A percentile compares a stretch with the other conserved stretches of the same genome.
Conservation (phyloP, 2,329 filamentous ascomycete genomes). For the Zelopaecilomyces penicillatus region DNA sequence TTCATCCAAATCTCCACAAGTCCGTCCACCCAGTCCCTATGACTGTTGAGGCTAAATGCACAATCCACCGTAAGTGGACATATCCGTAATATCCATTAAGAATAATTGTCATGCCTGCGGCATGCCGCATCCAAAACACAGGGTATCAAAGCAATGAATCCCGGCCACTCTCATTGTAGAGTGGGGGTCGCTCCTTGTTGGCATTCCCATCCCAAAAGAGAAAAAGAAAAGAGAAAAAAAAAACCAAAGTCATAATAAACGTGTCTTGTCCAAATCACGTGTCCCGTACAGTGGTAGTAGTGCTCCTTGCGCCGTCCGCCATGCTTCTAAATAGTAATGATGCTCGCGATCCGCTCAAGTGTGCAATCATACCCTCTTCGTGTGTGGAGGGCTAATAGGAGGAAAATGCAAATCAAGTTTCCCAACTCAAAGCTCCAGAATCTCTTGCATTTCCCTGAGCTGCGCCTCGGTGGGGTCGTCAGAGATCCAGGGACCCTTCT, state of each 20-base stretch:
- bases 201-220: slow-evolving; percentile 9
- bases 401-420: background rate
- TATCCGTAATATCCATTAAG: too few relatives aligned
- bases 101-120: background rate
- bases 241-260: background rate
- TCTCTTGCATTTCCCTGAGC: slow-evolving; percentile 50
- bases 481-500: slow-evolving; percentile 77
- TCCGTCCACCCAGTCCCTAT: too few relatives aligned
- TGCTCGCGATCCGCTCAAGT: background rate
- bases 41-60: too few relatives aligned
- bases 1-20: too few relatives aligned
- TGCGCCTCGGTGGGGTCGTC: slow-evolving; percentile 60
- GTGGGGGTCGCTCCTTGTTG: slow-evolving; percentile 1
- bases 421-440: slow-evolving; percentile 23
- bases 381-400: background rate
- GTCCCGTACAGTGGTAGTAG: slow-evolving; percentile 14
- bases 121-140: slow-evolving; percentile 10
- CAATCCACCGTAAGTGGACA: too few relatives aligned
- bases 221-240: background rate
- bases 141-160: slow-evolving; percentile 15
- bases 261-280: background rate
- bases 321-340: slow-evolving; percentile 14
- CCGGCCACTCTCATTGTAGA: slow-evolving; percentile 3
- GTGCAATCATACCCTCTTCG: background rate
- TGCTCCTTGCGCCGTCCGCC: slow-evolving; percentile 19